phyloP scores from a whole-genome alignment of 148 eudicot genomes.

The Fagopyrum homotropicum region DNA sequence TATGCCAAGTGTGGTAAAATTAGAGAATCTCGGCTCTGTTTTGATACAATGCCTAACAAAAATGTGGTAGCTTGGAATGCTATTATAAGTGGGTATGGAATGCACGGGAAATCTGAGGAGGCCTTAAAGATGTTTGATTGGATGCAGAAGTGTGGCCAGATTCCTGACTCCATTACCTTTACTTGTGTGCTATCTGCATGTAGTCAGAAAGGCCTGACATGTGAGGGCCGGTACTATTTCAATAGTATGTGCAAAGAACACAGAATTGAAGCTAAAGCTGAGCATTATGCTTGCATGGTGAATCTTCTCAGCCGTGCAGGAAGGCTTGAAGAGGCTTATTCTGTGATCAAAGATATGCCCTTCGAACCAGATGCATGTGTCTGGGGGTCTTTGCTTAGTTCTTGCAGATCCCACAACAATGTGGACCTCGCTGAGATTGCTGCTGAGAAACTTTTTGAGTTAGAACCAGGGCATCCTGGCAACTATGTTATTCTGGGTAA shows the following conservation, averaged over 20 bases:
- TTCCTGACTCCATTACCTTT: constrained; percentile 47
- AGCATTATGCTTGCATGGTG: constrained; percentile 77
- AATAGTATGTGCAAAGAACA: constrained; percentile 41
- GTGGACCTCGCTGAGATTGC: constrained; percentile 51
- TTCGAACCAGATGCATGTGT: constrained; percentile 63
- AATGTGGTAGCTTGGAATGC: constrained; percentile 62
- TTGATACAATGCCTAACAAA: constrained; percentile 42
- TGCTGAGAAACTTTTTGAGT: constrained; percentile 49
- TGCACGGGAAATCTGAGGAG: constrained; percentile 55
- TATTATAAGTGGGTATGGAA: constrained; percentile 59
- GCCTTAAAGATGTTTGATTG: constrained; percentile 45
- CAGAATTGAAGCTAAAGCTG: constrained; percentile 42
- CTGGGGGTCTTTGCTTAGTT: constrained; percentile 73
- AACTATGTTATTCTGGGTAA: constrained; percentile 60
- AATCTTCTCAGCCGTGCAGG: constrained; percentile 64
- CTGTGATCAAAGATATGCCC: constrained; percentile 49
- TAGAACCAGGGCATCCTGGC: constrained; percentile 66
- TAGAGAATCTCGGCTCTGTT: constrained; percentile 40
- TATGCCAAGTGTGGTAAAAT: constrained; percentile 73
- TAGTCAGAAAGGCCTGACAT: constrained; percentile 53
- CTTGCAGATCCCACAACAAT: constrained; percentile 46
- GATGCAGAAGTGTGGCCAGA: constrained; percentile 46
- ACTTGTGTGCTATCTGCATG: constrained; percentile 61
- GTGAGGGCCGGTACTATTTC: constrained; percentile 43
- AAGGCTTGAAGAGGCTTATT: constrained; percentile 61